Conservation (phyloP, 2,329 filamentous ascomycete genomes). For the Colletotrichum shisoi region DNA sequence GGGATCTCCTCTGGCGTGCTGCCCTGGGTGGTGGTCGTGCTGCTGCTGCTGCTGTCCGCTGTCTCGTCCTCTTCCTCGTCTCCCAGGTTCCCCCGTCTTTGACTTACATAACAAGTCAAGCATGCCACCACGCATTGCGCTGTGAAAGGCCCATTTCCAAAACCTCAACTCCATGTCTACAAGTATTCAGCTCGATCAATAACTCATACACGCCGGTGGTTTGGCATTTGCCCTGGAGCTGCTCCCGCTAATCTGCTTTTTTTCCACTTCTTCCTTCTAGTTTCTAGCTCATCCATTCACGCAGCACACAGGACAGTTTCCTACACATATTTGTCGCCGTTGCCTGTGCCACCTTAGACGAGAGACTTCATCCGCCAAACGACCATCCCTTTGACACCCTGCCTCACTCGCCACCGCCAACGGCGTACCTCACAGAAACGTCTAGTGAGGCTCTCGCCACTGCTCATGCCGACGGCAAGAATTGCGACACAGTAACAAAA, state of each 20-base stretch:
- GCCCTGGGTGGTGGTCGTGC: neutral
- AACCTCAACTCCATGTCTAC: conserved; percentile 38
- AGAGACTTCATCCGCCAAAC: conserved; percentile 5
- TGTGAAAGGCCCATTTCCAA: conserved; percentile 32
- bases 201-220: conserved; percentile 30
- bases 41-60: neutral
- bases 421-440: conserved; percentile 10
- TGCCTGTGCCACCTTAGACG: conserved; percentile 7
- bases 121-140: conserved; percentile 38
- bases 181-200: conserved; percentile 31
- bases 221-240: conserved; percentile 6
- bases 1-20: conserved; percentile 3
- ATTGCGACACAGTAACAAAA: neutral
- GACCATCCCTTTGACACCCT: conserved; percentile 1
- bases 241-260: conserved; percentile 13
- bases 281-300: conserved; percentile 16
- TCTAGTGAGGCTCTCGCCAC: neutral
- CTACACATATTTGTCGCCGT: conserved; percentile 9
- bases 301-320: neutral
- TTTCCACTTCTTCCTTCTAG: conserved; percentile 23
- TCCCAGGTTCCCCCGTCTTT: conserved; percentile 36
- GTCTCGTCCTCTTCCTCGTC: conserved; percentile 32
- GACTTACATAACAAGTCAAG: conserved; percentile 40
- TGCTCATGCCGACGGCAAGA: conserved; percentile 9
- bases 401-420: neutral